Percentiles rank a stretch among this genome's conserved stretches.
phyloP scores from a whole-genome alignment of 164 flowering plant species.

The grape (Vitis vinifera) region ASM3070453v1 NC_081822.1:4878501-4879000 shows the following conservation, averaged over 20 bases:
- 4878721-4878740: slow-evolving; percentile 70
- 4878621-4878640: no score
- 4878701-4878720: slow-evolving; percentile 20
- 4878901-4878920: slow-evolving; percentile 99
- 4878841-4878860: neutral
- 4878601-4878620: no score
- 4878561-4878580: no score
- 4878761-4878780: slow-evolving; percentile 98
- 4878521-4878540: no score
- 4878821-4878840: neutral
- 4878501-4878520: no score
- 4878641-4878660: no score
- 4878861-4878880: slow-evolving; percentile 17
- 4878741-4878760: slow-evolving; percentile 98
- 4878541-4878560: no score
- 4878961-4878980: slow-evolving; percentile 95
- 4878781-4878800: slow-evolving; percentile 99
- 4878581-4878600: no score
- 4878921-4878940: slow-evolving; percentile 97
- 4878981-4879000: slow-evolving; percentile 98
- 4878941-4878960: slow-evolving; percentile 91
- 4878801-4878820: neutral
- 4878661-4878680: neutral
- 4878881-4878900: slow-evolving; percentile 75
- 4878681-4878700: neutral